Evolutionary conservation across 805 yeast species (phyloP).

Genomic region (Komagataella pastoris): DNA sequence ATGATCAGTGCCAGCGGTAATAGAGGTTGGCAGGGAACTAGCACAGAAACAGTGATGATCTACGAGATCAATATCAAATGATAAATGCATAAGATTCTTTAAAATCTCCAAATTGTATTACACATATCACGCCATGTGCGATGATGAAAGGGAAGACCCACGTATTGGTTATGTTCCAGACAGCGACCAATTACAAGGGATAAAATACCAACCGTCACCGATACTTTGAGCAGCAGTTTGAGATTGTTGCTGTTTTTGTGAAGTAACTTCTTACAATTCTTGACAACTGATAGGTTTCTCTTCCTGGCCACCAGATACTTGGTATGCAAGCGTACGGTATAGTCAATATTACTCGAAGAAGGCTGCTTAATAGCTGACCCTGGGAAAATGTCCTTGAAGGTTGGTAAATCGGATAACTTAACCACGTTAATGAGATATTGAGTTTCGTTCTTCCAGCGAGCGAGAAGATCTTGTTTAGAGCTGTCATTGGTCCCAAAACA

Average conservation of each 20-base stretch:
- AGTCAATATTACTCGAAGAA: neutral
- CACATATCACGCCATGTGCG: neutral
- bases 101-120: neutral
- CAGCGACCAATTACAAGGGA: neutral
- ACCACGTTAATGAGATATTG: neutral
- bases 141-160: neutral
- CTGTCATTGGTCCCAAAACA: neutral
- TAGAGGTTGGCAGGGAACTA: constrained; percentile 85
- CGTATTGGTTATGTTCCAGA: neutral
- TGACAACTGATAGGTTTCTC: neutral
- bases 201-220: neutral
- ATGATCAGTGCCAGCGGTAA: constrained; percentile 88
- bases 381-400: neutral
- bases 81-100: neutral
- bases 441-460: neutral
- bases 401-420: neutral
- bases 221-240: neutral
- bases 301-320: neutral
- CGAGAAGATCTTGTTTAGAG: neutral
- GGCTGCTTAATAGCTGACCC: neutral
- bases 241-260: neutral
- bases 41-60: constrained; percentile 68
- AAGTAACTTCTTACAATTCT: neutral
- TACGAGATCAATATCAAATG: constrained; percentile 52
- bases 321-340: neutral